These are phyloP conservation scores for Fagopyrum homotropicum DNA, from an alignment of 148 eudicot species.

Conservation along the genomic window DNA sequence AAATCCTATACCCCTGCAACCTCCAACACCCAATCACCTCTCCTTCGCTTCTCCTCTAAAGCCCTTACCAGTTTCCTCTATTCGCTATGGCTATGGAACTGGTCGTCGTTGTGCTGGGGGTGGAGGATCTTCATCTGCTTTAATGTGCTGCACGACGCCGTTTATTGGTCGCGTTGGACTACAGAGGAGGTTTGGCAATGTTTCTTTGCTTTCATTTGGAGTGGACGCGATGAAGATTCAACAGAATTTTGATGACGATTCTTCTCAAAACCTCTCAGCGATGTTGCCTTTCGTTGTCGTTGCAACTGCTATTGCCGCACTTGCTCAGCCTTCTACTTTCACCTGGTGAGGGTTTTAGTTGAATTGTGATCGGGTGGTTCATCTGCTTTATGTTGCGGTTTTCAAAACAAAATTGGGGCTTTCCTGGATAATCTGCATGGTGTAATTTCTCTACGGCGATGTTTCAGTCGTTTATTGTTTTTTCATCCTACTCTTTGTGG, in stretches of 20 bases:
- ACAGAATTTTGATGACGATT: conserved; percentile 26
- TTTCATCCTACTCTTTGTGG: neutral
- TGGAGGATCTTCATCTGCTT: conserved; percentile 23
- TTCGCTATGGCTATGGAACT: neutral
- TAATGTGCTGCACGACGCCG: conserved; percentile 57
- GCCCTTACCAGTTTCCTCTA: neutral
- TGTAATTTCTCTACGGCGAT: neutral
- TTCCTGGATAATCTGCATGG: neutral
- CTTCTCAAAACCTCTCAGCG: conserved; percentile 57
- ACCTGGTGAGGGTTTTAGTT: conserved; percentile 47
- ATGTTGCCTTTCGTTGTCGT: conserved; percentile 84
- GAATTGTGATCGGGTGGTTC: too few species aligned
- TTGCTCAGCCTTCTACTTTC: conserved; percentile 65
- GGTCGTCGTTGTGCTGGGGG: conserved; percentile 4
- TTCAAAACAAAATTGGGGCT: neutral
- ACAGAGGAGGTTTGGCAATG: conserved; percentile 63
- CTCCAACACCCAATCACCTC: conserved; percentile 8
- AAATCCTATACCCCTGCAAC: conserved; percentile 22
- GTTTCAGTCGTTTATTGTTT: neutral
- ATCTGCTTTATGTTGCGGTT: neutral
- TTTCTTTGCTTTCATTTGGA: conserved; percentile 60
- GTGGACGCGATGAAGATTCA: conserved; percentile 15
- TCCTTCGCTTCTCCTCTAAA: neutral
- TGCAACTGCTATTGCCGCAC: conserved; percentile 75
- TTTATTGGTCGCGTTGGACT: conserved; percentile 73